Evolutionary conservation across 768 basidiomycete genomes (phyloP).

Genomic region (Tylopilus plumbeoviolaceoides): DNA sequence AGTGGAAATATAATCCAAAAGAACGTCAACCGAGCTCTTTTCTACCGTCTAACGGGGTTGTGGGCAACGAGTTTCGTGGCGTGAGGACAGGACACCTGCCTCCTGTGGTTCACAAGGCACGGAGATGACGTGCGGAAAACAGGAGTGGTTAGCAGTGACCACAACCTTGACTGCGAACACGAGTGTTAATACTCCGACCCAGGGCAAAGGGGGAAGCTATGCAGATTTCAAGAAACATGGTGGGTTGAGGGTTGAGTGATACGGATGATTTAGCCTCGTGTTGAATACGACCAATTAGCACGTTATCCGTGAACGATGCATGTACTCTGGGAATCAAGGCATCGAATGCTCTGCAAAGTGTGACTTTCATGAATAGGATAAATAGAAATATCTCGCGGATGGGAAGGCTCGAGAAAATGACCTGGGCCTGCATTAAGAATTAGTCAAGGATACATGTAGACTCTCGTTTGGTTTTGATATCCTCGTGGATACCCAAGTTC

Average conservation of each 20-base stretch:
- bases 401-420: no score
- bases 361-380: no score
- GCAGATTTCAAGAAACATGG: constrained; percentile 9
- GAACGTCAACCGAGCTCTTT: constrained; percentile 18
- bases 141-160: constrained; percentile 2
- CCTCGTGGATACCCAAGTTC: no score
- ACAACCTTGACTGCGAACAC: constrained; percentile 3
- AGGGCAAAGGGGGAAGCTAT: constrained; percentile 27
- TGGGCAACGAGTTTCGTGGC: constrained; percentile 26
- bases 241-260: constrained; percentile 28
- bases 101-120: constrained; percentile 12
- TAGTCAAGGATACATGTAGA: no score
- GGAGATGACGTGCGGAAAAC: constrained; percentile 8
- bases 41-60: constrained; percentile 28
- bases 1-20: constrained; percentile 5
- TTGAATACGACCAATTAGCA: background rate
- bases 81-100: constrained; percentile 9
- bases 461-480: no score
- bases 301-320: no score
- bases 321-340: no score
- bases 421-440: no score
- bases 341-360: no score
- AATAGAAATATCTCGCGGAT: no score
- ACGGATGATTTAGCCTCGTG: constrained; percentile 13
- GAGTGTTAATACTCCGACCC: constrained; percentile 16